Evolutionary conservation across 2,329 filamentous ascomycete genomes (phyloP), one percentile per base, ranked within the genome.

Genomic region (Stagonosporopsis vannaccii): DNA sequence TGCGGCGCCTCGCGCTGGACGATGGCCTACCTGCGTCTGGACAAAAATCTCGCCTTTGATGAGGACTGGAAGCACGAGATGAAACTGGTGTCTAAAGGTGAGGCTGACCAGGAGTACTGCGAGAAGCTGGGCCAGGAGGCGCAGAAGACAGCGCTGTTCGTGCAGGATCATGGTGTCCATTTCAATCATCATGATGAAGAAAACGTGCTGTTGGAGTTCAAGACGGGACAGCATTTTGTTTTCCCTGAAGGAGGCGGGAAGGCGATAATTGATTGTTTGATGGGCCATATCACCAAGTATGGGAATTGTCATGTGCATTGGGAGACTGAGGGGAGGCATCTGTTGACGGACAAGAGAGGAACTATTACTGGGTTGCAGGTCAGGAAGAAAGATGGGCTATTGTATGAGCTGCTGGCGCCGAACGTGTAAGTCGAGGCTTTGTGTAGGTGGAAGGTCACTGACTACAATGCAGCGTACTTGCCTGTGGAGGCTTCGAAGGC

Each of bases 1-100:
- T 77, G 74, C 52, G 76, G 76, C 36, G 76, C 77, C 32, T 76
- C 70, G 8, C 68, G 75, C 45, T 78, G 76, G 77, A 78, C 75
- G 3, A 77, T 77, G 73, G 75, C 77, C 5, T 78, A 77, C 56
- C 67, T 79, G 7, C 65, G 75, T n/a, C 59, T 79, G 6, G 75
- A 77, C 64, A 73, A 73, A 56, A 66, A 78, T 50, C 61, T 75
- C 17, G 59, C 67, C 46, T 76, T 75, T 52, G 72, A 76, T 53
- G 62, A 66, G 26, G 71, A 71, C 51, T 74, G 72, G 72, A 66
- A 70, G 50, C 67, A 71, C 40, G 72, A 75, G 52, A 76, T 76
- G 71, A 61, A 66, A 58, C 26, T 67, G 11, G 75, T 77, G 35
- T 75, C 70, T 60, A 72, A 76, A 28, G 75, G 19, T 20, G 35